These are phyloP conservation scores for Symmetrospora coprosmae DNA, from an alignment of 768 basidiomycete species.

Conservation along the genomic window DNA sequence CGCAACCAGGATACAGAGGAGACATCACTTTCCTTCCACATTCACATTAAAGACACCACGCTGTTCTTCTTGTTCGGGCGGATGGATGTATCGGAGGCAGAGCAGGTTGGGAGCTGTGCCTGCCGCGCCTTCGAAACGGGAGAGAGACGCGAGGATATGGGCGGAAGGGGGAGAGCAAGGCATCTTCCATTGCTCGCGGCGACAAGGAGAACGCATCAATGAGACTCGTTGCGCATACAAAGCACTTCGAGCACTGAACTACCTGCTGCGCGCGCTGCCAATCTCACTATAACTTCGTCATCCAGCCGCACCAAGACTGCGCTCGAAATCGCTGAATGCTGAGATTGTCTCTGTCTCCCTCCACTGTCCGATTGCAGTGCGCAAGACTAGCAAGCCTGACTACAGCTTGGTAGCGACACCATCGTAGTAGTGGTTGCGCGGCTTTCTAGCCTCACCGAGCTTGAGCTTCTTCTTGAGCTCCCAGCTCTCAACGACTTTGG, in stretches of 20 bases:
- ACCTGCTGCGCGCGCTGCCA: not conserved
- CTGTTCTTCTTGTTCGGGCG: no score
- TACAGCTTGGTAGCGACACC: not conserved
- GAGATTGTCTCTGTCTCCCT: not conserved
- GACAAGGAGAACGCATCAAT: not conserved
- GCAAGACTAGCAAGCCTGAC: not conserved
- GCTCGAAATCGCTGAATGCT: not conserved
- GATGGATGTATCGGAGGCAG: not conserved
- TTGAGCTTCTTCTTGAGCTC: not conserved
- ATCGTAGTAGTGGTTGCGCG: not conserved
- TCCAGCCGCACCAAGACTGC: not conserved
- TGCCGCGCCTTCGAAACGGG: not conserved
- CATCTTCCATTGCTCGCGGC: not conserved
- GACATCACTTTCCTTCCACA: not conserved
- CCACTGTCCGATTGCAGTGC: not conserved
- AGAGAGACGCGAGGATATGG: not conserved
- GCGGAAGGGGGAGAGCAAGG: not conserved
- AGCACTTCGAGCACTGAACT: not conserved
- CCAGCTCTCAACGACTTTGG: not conserved
- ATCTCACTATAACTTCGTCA: not conserved
- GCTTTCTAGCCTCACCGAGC: not conserved
- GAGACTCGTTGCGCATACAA: not conserved
- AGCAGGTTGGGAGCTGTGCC: not conserved
- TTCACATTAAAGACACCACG: not conserved
- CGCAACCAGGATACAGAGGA: slow-evolving; percentile 18